Conservation (phyloP, 345 rosid genomes). For the Lumnitzera littorea region DNA sequence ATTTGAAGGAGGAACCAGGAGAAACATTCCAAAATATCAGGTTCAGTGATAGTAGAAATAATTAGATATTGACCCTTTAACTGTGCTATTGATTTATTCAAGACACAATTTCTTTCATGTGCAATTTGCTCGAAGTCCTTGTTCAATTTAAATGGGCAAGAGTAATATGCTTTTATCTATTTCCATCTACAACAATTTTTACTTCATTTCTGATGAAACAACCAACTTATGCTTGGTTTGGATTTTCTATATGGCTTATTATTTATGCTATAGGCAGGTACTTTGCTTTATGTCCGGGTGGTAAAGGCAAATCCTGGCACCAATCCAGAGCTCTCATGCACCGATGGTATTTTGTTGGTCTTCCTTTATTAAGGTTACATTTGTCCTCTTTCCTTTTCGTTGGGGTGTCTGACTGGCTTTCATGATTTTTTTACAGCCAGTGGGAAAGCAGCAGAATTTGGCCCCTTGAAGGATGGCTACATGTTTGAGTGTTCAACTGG, state of each 20-base stretch:
- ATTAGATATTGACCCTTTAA: too few relatives aligned
- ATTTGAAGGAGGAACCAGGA: constrained; percentile 81
- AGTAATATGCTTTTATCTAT: too few relatives aligned
- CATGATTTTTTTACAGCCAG: constrained; percentile 31
- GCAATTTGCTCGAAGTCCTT: too few relatives aligned
- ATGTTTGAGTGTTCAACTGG: constrained; percentile 83
- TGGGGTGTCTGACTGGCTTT: not conserved
- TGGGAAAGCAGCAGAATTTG: constrained; percentile 79
- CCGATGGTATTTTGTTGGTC: constrained; percentile 42
- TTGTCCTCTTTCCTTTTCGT: not conserved
- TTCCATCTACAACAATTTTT: too few relatives aligned
- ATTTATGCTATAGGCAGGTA: constrained; percentile 45
- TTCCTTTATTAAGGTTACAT: constrained; percentile 1
- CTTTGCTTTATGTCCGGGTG: constrained; percentile 63
- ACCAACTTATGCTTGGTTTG: too few relatives aligned
- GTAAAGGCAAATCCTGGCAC: constrained; percentile 71
- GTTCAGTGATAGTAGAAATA: constrained; percentile 11
- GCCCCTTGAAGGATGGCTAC: constrained; percentile 63
- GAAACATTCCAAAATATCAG: constrained; percentile 74
- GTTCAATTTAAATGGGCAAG: too few relatives aligned
- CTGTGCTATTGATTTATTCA: too few relatives aligned
- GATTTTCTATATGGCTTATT: constrained; percentile 2
- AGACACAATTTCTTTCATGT: too few relatives aligned
- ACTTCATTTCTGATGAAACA: too few relatives aligned
- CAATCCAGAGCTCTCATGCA: constrained; percentile 70